These are phyloP conservation scores for Nakaseomyces nivariensis DNA, from an alignment of 1,139 yeast genomes.

Conservation along the genomic window DNA sequence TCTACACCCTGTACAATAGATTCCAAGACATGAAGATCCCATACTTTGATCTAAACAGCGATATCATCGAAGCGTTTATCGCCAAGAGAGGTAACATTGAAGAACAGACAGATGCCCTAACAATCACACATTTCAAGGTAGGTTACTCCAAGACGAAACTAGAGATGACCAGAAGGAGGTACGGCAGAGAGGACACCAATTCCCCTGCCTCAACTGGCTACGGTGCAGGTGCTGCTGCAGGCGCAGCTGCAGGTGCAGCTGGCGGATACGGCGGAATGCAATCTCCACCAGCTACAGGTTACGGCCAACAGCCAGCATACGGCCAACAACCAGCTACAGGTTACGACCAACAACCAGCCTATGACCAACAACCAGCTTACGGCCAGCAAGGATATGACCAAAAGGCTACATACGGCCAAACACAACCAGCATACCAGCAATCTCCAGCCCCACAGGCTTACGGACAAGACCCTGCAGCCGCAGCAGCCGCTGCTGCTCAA, in stretches of 20 bases:
- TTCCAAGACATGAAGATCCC: slow-evolving; percentile 97
- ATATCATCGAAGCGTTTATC: slow-evolving; percentile 69
- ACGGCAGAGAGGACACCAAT: slow-evolving; percentile 38
- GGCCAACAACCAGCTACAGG: slow-evolving; percentile 8
- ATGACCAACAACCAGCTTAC: slow-evolving; percentile 7
- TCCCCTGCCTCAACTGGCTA: slow-evolving; percentile 20
- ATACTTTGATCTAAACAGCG: slow-evolving; percentile 77
- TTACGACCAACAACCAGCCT: slow-evolving; percentile 22
- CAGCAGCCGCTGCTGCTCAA: slow-evolving; percentile 8
- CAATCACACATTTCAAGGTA: slow-evolving; percentile 78
- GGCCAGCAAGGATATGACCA: slow-evolving; percentile 12
- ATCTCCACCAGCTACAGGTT: slow-evolving; percentile 24
- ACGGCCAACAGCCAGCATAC: slow-evolving; percentile 7
- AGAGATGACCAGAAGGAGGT: slow-evolving; percentile 71
- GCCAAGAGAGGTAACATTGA: slow-evolving; percentile 84
- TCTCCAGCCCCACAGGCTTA: slow-evolving; percentile 11
- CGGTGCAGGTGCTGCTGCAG: slow-evolving; percentile 13
- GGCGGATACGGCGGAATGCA: slow-evolving; percentile 16
- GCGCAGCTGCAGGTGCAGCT: slow-evolving; percentile 5
- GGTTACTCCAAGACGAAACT: slow-evolving; percentile 81
- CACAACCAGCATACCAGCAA: slow-evolving; percentile 19
- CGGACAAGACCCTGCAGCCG: slow-evolving; percentile 7
- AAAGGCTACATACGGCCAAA: neutral
- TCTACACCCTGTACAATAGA: slow-evolving; percentile 78
- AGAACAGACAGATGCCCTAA: slow-evolving; percentile 77